Conservation (phyloP, 352 stramenopile species). For the Globisporangium echinulatum region DNA sequence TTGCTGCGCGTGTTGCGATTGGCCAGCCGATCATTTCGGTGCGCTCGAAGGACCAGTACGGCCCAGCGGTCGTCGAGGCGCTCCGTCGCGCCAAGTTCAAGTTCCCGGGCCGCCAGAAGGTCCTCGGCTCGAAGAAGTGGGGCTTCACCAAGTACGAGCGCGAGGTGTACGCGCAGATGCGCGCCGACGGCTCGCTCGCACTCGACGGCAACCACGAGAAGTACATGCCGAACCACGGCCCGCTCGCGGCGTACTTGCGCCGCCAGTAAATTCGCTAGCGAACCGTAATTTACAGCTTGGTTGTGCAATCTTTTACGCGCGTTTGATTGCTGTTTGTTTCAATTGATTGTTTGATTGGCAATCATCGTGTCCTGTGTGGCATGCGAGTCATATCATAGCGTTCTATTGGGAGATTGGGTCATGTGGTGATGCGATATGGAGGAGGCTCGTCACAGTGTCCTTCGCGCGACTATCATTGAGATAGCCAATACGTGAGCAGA, state of each 20-base stretch:
- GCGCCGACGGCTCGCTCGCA: constrained; percentile 90
- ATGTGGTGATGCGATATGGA: too few relatives aligned
- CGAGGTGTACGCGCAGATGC: constrained; percentile 96
- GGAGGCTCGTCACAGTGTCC: too few relatives aligned
- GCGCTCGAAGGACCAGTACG: constrained; percentile 94
- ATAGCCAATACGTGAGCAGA: too few relatives aligned
- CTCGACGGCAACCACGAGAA: constrained; percentile 98
- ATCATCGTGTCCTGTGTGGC: too few relatives aligned
- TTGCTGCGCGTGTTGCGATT: constrained; percentile 97
- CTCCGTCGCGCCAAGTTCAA: constrained; percentile 99
- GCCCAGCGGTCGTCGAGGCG: constrained; percentile 93
- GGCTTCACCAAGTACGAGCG: constrained; percentile 99
- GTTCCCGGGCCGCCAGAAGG: constrained; percentile 99
- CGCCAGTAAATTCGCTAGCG: constrained; percentile 11
- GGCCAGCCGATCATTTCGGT: constrained; percentile 98
- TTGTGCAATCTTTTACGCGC: not conserved
- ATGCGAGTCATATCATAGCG: too few relatives aligned
- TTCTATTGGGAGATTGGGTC: too few relatives aligned
- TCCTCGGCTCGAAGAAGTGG: constrained; percentile 99
- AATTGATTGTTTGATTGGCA: too few relatives aligned
- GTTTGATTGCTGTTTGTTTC: too few relatives aligned
- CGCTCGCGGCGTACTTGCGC: constrained; percentile 42
- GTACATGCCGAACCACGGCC: constrained; percentile 89
- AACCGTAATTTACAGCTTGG: constrained; percentile 6
- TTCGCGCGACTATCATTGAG: too few relatives aligned